Conservation (phyloP, 1,139 yeast species). For the Debaryomyces subglobosus region DNA sequence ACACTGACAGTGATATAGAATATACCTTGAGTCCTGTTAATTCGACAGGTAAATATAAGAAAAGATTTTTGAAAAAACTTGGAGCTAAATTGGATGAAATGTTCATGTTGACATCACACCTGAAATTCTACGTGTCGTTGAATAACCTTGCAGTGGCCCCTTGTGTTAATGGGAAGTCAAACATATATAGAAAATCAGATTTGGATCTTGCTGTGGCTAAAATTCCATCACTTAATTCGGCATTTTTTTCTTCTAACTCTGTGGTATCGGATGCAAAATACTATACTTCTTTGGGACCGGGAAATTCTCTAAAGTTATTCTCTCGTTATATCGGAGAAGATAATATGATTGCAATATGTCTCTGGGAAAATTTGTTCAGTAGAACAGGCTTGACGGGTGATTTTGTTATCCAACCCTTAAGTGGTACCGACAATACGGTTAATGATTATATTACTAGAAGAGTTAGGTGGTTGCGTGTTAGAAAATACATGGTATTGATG, state of each 20-base stretch:
- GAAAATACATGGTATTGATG: constrained; percentile 83
- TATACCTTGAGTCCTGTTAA: constrained; percentile 22
- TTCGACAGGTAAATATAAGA: constrained; percentile 8
- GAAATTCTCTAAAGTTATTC: constrained; percentile 64
- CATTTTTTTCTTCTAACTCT: constrained; percentile 34
- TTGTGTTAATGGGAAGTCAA: constrained; percentile 92
- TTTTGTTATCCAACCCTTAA: constrained; percentile 76
- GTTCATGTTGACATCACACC: constrained; percentile 82
- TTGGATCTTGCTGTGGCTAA: constrained; percentile 64
- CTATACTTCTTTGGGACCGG: constrained; percentile 41
- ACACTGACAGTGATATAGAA: constrained; percentile 22
- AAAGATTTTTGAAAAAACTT: constrained; percentile 30
- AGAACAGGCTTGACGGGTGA: constrained; percentile 82
- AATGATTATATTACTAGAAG: constrained; percentile 67
- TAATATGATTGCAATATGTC: constrained; percentile 86
- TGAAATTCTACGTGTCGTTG: constrained; percentile 79
- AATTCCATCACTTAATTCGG: constrained; percentile 27
- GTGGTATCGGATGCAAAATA: constrained; percentile 37
- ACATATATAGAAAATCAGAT: constrained; percentile 70
- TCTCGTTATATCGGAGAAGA: constrained; percentile 89
- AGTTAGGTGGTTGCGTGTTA: constrained; percentile 84
- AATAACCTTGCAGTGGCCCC: constrained; percentile 82
- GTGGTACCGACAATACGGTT: constrained; percentile 47
- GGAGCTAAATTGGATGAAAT: constrained; percentile 86
- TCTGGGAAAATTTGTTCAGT: constrained; percentile 72